Evolutionary conservation across 2,329 filamentous ascomycete genomes (phyloP).

Genomic region (Aspergillus quadrilineatus): DNA sequence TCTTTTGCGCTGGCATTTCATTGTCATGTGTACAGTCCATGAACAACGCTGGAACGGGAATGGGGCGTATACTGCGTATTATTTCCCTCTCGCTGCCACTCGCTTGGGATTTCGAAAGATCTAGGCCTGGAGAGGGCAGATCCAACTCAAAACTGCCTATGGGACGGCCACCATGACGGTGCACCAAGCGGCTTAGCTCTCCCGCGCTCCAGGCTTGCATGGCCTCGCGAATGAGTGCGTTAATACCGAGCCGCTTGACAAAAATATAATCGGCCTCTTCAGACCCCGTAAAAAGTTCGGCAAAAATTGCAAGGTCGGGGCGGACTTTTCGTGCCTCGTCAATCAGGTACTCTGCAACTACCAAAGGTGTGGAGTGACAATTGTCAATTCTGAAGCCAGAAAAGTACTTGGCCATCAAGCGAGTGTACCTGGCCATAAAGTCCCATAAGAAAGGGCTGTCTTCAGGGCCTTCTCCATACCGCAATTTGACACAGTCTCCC

Average conservation of each 20-base stretch:
- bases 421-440: slow-evolving; percentile 90
- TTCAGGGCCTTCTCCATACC: slow-evolving; percentile 75
- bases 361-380: slow-evolving; percentile 91
- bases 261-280: slow-evolving; percentile 97
- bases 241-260: slow-evolving; percentile 86
- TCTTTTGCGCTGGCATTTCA: slow-evolving; percentile 90
- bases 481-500: slow-evolving; percentile 96
- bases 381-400: slow-evolving; percentile 96
- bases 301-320: slow-evolving; percentile 85
- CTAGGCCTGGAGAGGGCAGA: slow-evolving; percentile 64
- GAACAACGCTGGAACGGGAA: slow-evolving; percentile 87
- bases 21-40: slow-evolving; percentile 99
- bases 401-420: slow-evolving; percentile 91
- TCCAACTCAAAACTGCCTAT: slow-evolving; percentile 98
- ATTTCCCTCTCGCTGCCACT: slow-evolving; percentile 54
- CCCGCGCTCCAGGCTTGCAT: slow-evolving; percentile 98
- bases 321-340: slow-evolving; percentile 88
- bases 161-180: slow-evolving; percentile 86
- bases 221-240: slow-evolving; percentile 88
- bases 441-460: slow-evolving; percentile 96
- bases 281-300: slow-evolving; percentile 91
- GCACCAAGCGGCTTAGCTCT: slow-evolving; percentile 88
- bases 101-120: slow-evolving; percentile 30
- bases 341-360: slow-evolving; percentile 90
- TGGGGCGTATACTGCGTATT: slow-evolving; percentile 77